Percentiles rank a stretch among this genome's conserved stretches.
These are phyloP conservation scores for Sporothrix humicola DNA, from an alignment of 2,329 filamentous ascomycete genomes.

Conservation along the genomic window DNA sequence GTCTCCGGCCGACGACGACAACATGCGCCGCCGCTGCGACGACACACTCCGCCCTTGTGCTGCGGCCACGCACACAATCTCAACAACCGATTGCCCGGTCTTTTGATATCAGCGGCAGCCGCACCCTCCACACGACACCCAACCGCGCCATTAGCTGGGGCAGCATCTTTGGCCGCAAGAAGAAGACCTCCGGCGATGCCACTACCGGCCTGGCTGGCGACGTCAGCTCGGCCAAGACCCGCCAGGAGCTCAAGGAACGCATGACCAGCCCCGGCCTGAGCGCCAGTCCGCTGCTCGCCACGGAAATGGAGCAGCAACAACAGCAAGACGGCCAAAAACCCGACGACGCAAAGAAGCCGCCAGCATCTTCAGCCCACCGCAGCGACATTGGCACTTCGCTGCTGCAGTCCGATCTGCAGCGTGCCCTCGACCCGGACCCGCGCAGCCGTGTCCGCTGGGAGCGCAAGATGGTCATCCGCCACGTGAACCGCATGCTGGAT, in stretches of 20 bases:
- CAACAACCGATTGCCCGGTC: background rate
- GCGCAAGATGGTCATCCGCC: conserved; percentile 80
- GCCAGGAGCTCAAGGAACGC: conserved; percentile 51
- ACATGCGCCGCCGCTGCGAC: conserved; percentile 24
- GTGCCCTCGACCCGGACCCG: conserved; percentile 77
- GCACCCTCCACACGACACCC: conserved; percentile 35
- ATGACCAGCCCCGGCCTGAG: conserved; percentile 52
- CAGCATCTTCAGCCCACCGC: conserved; percentile 18
- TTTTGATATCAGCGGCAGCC: background rate
- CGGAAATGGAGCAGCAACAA: conserved; percentile 53
- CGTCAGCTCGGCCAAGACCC: conserved; percentile 43
- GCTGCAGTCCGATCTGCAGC: conserved; percentile 61
- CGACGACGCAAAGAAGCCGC: background rate
- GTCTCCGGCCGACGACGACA: conserved; percentile 28
- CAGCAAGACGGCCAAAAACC: conserved; percentile 50
- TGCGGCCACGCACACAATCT: conserved; percentile 27
- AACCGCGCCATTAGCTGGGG: conserved; percentile 35
- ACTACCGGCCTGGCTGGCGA: conserved; percentile 39
- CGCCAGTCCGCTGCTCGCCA: conserved; percentile 67
- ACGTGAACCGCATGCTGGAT: conserved; percentile 71
- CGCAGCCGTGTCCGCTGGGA: conserved; percentile 74
- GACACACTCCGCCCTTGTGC: conserved; percentile 17
- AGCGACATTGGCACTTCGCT: conserved; percentile 44
- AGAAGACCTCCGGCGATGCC: conserved; percentile 36
- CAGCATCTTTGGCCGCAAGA: conserved; percentile 40